Conservation (phyloP, 2,329 filamentous ascomycete species). For the Aspergillus aculeatinus region DNA sequence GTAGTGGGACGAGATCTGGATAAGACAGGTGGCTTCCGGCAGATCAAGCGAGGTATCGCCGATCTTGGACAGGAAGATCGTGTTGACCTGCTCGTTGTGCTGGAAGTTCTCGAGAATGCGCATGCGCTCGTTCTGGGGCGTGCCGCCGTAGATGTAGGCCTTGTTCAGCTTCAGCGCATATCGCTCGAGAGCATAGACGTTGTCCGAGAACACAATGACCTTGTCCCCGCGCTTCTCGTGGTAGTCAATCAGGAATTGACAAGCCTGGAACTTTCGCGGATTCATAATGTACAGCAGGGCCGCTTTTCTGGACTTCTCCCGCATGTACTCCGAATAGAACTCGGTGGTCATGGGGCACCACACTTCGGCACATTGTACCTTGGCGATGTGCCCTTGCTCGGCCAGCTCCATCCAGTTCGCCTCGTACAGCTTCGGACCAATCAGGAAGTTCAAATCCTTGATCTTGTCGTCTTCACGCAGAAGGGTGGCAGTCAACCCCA, state of each 20-base stretch:
- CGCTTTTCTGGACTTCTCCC: slow-evolving; percentile 65
- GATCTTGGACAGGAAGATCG: slow-evolving; percentile 94
- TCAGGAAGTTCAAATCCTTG: slow-evolving; percentile 92
- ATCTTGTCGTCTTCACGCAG: slow-evolving; percentile 98
- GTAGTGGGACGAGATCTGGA: slow-evolving; percentile 97
- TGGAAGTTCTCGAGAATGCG: slow-evolving; percentile 92
- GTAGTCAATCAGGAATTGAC: slow-evolving; percentile 97
- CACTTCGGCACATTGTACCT: slow-evolving; percentile 96
- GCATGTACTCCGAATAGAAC: slow-evolving; percentile 92
- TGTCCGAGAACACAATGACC: slow-evolving; percentile 97
- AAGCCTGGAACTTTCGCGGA: slow-evolving; percentile 92
- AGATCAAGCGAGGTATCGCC: slow-evolving; percentile 97
- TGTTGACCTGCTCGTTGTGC: slow-evolving; percentile 84
- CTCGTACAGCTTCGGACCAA: slow-evolving; percentile 95
- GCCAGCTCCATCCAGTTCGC: slow-evolving; percentile 99
- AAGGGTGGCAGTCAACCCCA: slow-evolving; percentile 89
- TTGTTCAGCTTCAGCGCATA: slow-evolving; percentile 84
- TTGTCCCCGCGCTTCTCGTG: slow-evolving; percentile 94
- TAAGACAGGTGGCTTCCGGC: slow-evolving; percentile 92
- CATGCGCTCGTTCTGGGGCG: slow-evolving; percentile 79
- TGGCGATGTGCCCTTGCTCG: slow-evolving; percentile 93
- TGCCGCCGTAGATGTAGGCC: slow-evolving; percentile 88
- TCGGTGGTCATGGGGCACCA: slow-evolving; percentile 99
- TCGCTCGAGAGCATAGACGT: slow-evolving; percentile 84
- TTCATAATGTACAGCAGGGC: slow-evolving; percentile 92